Evolutionary conservation across 2,329 filamentous ascomycete genomes (phyloP).

Genomic region (Raffaelea arxii): DNA sequence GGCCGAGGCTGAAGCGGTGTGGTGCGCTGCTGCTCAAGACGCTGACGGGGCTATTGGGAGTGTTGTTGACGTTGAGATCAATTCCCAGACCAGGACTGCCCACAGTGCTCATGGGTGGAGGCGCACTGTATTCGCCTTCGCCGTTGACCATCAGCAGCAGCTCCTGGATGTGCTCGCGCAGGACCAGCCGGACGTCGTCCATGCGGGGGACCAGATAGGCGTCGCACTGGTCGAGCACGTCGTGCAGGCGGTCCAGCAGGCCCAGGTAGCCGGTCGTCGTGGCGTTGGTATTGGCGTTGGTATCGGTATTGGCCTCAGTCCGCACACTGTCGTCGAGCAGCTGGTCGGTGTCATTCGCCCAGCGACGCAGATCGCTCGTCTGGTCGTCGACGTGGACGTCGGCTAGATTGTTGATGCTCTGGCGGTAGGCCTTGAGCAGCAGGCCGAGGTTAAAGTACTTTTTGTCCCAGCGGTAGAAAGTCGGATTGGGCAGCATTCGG

Average conservation of each 20-base stretch:
- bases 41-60: too few species aligned
- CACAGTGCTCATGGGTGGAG: background rate
- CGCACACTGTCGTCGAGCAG: slow-evolving; percentile 9
- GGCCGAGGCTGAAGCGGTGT: background rate
- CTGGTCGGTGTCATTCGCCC: slow-evolving; percentile 5
- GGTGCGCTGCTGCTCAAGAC: slow-evolving; percentile 13
- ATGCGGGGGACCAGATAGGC: slow-evolving; percentile 25
- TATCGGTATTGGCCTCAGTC: too few species aligned
- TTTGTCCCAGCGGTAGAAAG: slow-evolving; percentile 42
- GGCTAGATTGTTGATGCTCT: slow-evolving; percentile 16
- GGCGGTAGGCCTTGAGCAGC: slow-evolving; percentile 29
- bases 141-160: slow-evolving; percentile 36
- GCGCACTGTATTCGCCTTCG: slow-evolving; percentile 18
- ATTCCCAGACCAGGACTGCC: background rate
- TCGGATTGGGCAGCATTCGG: slow-evolving; percentile 48
- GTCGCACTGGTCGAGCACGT: slow-evolving; percentile 31
- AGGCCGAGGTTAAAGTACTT: slow-evolving; percentile 33
- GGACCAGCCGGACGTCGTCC: slow-evolving; percentile 31
- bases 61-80: too few species aligned
- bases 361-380: slow-evolving; percentile 6
- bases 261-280: slow-evolving; percentile 20
- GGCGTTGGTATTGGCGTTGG: background rate
- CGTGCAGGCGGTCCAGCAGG: slow-evolving; percentile 28
- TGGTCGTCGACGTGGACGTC: slow-evolving; percentile 2
- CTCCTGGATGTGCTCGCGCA: slow-evolving; percentile 40